Conservation (phyloP, 345 rosid species). For the rapeseed (Brassica napus) region DNA sequence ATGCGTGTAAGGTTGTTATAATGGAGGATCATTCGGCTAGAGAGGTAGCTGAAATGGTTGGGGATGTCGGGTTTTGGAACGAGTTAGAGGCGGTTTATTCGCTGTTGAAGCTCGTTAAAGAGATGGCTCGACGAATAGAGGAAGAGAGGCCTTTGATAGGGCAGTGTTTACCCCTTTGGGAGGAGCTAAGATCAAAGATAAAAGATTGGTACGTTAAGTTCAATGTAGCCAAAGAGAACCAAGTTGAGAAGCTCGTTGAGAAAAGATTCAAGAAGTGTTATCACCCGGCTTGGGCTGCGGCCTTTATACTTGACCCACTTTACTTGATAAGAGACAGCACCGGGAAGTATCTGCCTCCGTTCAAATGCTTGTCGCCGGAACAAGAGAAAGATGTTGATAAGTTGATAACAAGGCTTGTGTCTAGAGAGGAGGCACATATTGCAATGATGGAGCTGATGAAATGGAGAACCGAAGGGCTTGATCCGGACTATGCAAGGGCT, state of each 20-base stretch:
- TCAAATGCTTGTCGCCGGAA: constrained; percentile 71
- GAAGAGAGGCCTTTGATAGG: constrained; percentile 87
- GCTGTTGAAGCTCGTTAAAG: constrained; percentile 72
- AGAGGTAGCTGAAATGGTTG: constrained; percentile 72
- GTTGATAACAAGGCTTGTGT: constrained; percentile 91
- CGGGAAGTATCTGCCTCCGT: constrained; percentile 95
- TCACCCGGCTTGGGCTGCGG: constrained; percentile 99
- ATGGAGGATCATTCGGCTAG: constrained; percentile 76
- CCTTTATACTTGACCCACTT: constrained; percentile 90
- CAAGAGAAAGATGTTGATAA: constrained; percentile 97
- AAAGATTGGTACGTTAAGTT: constrained; percentile 83
- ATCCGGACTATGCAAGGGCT: constrained; percentile 93
- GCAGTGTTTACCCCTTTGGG: constrained; percentile 94
- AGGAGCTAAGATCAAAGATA: constrained; percentile 77
- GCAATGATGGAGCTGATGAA: constrained; percentile 98
- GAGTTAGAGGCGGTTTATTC: constrained; percentile 82
- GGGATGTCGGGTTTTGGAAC: constrained; percentile 85
- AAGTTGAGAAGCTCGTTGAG: constrained; percentile 75
- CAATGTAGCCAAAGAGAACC: constrained; percentile 58
- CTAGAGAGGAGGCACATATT: constrained; percentile 95
- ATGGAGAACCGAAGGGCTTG: constrained; percentile 98
- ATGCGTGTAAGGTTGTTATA: constrained; percentile 59
- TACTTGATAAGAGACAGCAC: constrained; percentile 73
- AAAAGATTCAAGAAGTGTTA: constrained; percentile 84
- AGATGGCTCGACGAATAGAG: constrained; percentile 78